Conservation (phyloP, 169 alveolate genomes). For the Condylostoma magnum region DNA sequence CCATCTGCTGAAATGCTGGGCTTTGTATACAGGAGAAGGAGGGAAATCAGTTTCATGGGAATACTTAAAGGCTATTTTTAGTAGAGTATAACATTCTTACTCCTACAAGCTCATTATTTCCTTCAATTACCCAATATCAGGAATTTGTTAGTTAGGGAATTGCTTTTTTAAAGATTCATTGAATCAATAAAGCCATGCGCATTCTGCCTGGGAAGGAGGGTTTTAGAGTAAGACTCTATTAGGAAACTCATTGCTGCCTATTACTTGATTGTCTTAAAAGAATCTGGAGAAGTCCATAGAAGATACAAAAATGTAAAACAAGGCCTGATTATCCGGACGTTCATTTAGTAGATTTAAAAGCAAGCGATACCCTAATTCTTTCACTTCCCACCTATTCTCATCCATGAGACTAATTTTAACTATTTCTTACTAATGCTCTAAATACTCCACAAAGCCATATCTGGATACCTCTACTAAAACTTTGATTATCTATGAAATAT, state of each 20-base stretch:
- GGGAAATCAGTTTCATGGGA: background rate
- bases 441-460: background rate
- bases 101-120: too few relatives aligned
- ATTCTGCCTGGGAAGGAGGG: too few relatives aligned
- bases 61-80: slow-evolving; percentile 1
- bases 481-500: slow-evolving; percentile 5
- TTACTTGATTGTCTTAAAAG: slow-evolving; percentile 3
- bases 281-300: slow-evolving; percentile 14
- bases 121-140: too few relatives aligned
- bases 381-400: slow-evolving; percentile 19
- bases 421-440: background rate
- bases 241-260: too few relatives aligned
- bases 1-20: slow-evolving; percentile 13
- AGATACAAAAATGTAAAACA: background rate
- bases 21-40: background rate
- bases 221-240: too few relatives aligned
- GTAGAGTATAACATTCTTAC: background rate
- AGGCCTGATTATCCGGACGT: background rate
- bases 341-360: slow-evolving; percentile 11
- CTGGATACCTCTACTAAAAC: slow-evolving; percentile 6
- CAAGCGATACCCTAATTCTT: slow-evolving; percentile 12
- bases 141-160: slow-evolving; percentile 3
- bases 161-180: background rate
- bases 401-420: slow-evolving; percentile 11
- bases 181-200: slow-evolving; percentile 12